Evolutionary conservation across 2,329 filamentous ascomycete genomes (phyloP), one percentile per base, ranked within the genome.

Genomic region (Fusarium xylarioides): DNA sequence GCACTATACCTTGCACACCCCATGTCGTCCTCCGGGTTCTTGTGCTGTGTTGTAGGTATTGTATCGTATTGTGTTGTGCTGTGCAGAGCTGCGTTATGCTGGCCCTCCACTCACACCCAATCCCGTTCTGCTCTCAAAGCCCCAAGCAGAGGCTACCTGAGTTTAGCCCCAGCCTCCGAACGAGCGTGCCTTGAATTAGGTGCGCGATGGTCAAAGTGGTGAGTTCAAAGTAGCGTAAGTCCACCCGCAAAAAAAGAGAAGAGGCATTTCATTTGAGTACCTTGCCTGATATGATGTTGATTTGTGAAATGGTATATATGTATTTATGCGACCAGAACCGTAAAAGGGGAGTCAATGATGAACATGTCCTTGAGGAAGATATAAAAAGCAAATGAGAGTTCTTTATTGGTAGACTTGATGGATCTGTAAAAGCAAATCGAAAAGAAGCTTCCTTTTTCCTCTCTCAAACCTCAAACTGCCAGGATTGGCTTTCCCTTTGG

Each of bases 141-240:
- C 59, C 49, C 70, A 68, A 75, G 54, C 65, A 68, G 52, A 64
- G 58, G 61, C 68, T 65, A 66, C 70, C 47, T 71, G 40, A 63
- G 63, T 72, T 64, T 68, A 61, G 42, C n/a, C 50, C 73, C 67
- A 73, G 61, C 71, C 73, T 65, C 71, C 68, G 49, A 68, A 68
- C 49, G 53, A 74, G 59, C 66, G 71, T 76, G 55, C 67, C 68
- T 74, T 76, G 74, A 57, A 72, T 75, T 66, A 67, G 59, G 43
- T 68, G 35, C 63, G 42, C 28, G 35, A 67, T 60, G 64, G 30
- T 47, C 63, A 35, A 30, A 66, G 61, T 70, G 66, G 46, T 73
- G 71, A 74, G 71, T 71, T 62, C 59, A 69, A 71, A 49, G 58
- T 56, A 67, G 52, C 49, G 63, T 64, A 72, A 49, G 35, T 55